phyloP scores from a whole-genome alignment of 2,329 filamentous ascomycete genomes.

The Colletotrichum coccodes region DNA sequence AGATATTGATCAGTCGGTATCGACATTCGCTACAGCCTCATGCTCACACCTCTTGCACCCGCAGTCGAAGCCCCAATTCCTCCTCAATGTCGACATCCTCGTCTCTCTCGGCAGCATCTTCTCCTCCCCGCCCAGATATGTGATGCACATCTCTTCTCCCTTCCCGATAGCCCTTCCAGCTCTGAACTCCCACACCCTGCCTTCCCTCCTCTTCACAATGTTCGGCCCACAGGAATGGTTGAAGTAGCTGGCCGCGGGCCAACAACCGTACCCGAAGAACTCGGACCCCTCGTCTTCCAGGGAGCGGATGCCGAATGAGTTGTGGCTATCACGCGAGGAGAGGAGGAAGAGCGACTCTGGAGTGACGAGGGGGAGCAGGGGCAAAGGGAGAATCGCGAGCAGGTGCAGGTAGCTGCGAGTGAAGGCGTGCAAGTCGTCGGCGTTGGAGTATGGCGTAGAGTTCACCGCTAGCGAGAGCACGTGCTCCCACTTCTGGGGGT shows the following conservation, averaged over 20 bases:
- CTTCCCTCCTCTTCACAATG: slow-evolving; percentile 15
- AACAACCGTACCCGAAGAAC: slow-evolving; percentile 29
- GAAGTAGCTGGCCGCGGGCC: slow-evolving; percentile 28
- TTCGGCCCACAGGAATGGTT: slow-evolving; percentile 29
- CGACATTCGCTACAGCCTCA: neutral
- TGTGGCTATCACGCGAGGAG: slow-evolving; percentile 28
- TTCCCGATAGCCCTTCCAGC: neutral
- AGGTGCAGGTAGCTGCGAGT: slow-evolving; percentile 21
- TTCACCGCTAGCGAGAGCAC: slow-evolving; percentile 22
- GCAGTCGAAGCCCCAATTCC: slow-evolving; percentile 30
- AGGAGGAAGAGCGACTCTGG: slow-evolving; percentile 8
- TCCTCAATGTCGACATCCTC: slow-evolving; percentile 11
- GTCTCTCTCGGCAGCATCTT: slow-evolving; percentile 2
- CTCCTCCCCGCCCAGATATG: slow-evolving; percentile 27
- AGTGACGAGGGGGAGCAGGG: slow-evolving; percentile 12
- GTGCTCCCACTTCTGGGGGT: slow-evolving; percentile 4
- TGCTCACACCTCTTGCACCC: slow-evolving; percentile 18
- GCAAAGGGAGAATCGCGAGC: slow-evolving; percentile 16
- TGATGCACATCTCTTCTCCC: slow-evolving; percentile 25
- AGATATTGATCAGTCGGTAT: neutral
- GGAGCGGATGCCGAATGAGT: slow-evolving; percentile 26
- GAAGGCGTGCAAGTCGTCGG: slow-evolving; percentile 19
- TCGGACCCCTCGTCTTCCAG: slow-evolving; percentile 30
- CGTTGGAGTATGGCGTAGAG: slow-evolving; percentile 15
- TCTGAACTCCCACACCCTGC: slow-evolving; percentile 23